Evolutionary conservation across 192 early-diverging fungal genomes (phyloP), one percentile per base, ranked within the genome.

Genomic region (Funneliformis mosseae): DNA sequence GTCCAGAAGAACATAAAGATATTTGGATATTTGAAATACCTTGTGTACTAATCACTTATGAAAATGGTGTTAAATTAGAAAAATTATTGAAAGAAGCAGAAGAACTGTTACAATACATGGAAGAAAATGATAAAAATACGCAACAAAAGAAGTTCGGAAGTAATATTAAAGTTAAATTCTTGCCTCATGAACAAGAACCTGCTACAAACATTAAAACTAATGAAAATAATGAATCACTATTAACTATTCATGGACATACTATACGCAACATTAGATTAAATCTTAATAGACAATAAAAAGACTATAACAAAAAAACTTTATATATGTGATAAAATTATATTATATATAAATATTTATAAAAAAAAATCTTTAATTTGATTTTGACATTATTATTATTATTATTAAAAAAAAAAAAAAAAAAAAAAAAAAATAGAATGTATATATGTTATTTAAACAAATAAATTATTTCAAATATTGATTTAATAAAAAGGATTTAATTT

Each of bases 221-320:
- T 28, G 61, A 55, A 9, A 45, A 66, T 18, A 74, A 59, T 60
- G 55, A 81, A 28, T 23, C 48, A 21, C 8, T 23, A 55, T 75
- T 81, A 25, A 28, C 61, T 64, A 72, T 81, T 23, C 14, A 81
- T 77, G 80, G 74, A 18, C 74, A 77, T 43, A 23, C 64, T 33
- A 66, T 81, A 76, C 60, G 76, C 45, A 81, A 81, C 43, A 64
- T 81, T 64, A 21, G 42, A 68, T 27, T 78, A 11, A 78, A 78
- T 46, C 23, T 68, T n/a, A 63, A 78, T 67, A 64, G 64, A 48
- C 43, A 46, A 27, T 73, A 74, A 55, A 50, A 45, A 55, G 14
- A 55, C 7, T 21, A 55, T 7, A 21, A 55, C 14, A 55, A 18
- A 50, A 55, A 55, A 21, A 50, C 3, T 3, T 33, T 33, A 33